Evolutionary conservation across 2,329 filamentous ascomycete genomes (phyloP), one percentile per base, ranked within the genome.

Genomic region (Graphium sp.): DNA sequence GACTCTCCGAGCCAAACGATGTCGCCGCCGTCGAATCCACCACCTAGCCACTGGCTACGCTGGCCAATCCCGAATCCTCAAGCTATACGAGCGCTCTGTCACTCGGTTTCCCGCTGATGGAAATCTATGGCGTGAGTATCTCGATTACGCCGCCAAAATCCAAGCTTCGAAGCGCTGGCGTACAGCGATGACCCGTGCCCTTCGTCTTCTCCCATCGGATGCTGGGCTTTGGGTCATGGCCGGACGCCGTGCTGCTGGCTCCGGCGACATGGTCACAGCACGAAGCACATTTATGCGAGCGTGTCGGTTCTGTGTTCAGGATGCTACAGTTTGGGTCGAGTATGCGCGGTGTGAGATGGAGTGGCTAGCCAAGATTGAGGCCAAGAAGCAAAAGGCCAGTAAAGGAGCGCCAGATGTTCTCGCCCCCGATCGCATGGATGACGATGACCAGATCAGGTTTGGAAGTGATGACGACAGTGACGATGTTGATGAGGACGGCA

Each of bases 261-360:
- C 84, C 43, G 82, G 78, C 3, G 87, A 95, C 52, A 92, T 95
- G 71, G 76, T 74, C 15, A 74, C 76, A 24, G 84, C 87, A 3
- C 59, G 89, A 35, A 77, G 72, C 26, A 89, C 62, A 65, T 98
- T 84, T 68, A 91, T 73, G 61, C 66, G 87, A 35, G 89, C 85
- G 0, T 67, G 92, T 44, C 65, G 89, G 23, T 95, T 98, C 51
- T 94, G 85, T 56, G 82, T 75, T 29, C 68, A 60, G 27, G 75
- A 78, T 26, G 70, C 62, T 37, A 59, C 61, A 12, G 50, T 98
- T 29, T 98, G 87, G 84, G 47, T 92, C 19, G 82, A 93, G 53
- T 95, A 94, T 47, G 78, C 80, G 7, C 76, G 80, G 45, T 65
- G 87, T 44, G 89, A 98, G 60, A 83, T 93, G 72, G 76, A 89